Percentiles rank a stretch among this genome's conserved stretches.
phyloP scores from a whole-genome alignment of 2,329 filamentous ascomycete genomes.

The Fusarium mexicanum region DNA sequence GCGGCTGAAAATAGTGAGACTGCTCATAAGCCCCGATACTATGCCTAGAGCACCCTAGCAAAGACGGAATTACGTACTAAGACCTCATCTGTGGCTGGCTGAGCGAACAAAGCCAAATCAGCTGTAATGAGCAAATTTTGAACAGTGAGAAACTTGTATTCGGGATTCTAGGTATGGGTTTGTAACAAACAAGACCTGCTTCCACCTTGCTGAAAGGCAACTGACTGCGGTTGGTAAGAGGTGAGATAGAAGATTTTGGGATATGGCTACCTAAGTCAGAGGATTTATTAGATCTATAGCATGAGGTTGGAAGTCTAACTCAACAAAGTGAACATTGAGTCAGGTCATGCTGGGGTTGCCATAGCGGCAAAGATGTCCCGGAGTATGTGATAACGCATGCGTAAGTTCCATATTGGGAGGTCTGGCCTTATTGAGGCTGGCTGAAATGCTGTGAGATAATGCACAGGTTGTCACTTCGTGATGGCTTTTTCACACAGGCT shows the following conservation, averaged over 20 bases:
- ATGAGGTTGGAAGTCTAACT: background rate
- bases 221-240: background rate
- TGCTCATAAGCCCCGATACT: accelerated
- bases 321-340: accelerated
- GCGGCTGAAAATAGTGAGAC: background rate
- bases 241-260: background rate
- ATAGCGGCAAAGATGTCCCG: too few species aligned
- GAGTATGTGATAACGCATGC: background rate
- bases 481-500: too few species aligned
- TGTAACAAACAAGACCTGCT: too few species aligned
- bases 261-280: background rate
- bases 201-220: too few species aligned
- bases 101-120: background rate
- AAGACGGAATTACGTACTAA: too few species aligned
- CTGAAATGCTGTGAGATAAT: background rate
- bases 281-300: accelerated
- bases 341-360: background rate
- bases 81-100: background rate
- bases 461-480: too few species aligned
- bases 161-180: too few species aligned
- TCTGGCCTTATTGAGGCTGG: background rate
- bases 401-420: background rate
- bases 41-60: background rate
- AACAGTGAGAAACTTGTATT: background rate
- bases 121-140: background rate